Percentiles rank a stretch among this genome's conserved stretches.
Conservation (phyloP, 371 early-diverging fungal species). For the Zychaea mexicana region DNA sequence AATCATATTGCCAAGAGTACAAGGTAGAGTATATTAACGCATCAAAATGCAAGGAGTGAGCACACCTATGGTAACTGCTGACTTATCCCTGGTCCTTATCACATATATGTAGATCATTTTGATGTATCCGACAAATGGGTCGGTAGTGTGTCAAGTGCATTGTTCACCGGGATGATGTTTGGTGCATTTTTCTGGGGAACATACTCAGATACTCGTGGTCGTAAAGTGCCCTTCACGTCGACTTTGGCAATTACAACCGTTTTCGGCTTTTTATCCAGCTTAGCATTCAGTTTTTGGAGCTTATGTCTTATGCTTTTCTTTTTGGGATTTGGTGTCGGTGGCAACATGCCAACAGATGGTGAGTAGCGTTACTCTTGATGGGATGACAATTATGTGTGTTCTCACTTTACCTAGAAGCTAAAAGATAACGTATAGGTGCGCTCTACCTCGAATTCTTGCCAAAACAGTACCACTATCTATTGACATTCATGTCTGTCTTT, state of each 20-base stretch:
- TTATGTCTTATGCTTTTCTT: slow-evolving; percentile 68
- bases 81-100: not conserved
- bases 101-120: slow-evolving; percentile 52
- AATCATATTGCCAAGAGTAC: slow-evolving; percentile 61
- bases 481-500: slow-evolving; percentile 85
- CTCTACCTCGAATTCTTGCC: slow-evolving; percentile 86
- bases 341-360: slow-evolving; percentile 90
- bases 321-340: slow-evolving; percentile 86
- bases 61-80: not conserved
- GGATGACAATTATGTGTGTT: too few relatives aligned
- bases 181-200: slow-evolving; percentile 86
- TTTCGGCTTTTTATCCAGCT: slow-evolving; percentile 73
- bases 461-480: slow-evolving; percentile 71
- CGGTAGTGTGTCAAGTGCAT: slow-evolving; percentile 66
- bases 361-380: too few relatives aligned
- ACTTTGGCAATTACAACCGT: slow-evolving; percentile 75
- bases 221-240: slow-evolving; percentile 76
- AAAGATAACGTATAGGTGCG: slow-evolving; percentile 54
- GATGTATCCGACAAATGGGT: slow-evolving; percentile 58
- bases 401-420: too few relatives aligned
- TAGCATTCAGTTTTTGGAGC: slow-evolving; percentile 64
- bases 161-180: slow-evolving; percentile 82
- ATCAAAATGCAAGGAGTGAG: not conserved
- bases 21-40: slow-evolving; percentile 28
- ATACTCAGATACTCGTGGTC: slow-evolving; percentile 76